Conservation (phyloP, 306 rosid genomes). For the Quercus bicolor region DNA sequence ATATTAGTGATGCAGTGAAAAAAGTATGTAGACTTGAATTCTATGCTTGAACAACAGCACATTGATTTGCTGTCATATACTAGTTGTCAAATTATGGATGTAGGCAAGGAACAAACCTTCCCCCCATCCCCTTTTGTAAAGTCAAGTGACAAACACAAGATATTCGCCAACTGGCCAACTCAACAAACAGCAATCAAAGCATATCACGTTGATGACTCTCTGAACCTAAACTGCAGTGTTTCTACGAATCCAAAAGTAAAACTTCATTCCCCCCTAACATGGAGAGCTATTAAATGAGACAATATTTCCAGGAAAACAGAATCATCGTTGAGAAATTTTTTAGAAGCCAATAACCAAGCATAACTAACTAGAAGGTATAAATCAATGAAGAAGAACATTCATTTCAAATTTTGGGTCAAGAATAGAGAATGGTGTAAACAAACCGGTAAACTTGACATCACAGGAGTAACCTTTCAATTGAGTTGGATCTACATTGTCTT, state of each 20-base stretch:
- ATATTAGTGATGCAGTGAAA: background rate
- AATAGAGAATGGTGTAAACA: slow-evolving; percentile 1
- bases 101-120: background rate
- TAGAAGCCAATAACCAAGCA: background rate
- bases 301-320: background rate
- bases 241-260: background rate
- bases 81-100: background rate
- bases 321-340: background rate
- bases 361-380: background rate
- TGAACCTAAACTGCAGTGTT: background rate
- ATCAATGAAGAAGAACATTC: background rate
- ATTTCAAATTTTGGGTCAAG: background rate
- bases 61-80: background rate
- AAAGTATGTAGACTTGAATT: background rate
- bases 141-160: background rate
- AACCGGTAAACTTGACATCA: slow-evolving; percentile 73
- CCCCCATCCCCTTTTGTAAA: background rate
- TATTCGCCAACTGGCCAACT: background rate
- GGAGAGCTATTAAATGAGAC: background rate
- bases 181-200: background rate
- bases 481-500: slow-evolving; percentile 54
- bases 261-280: background rate
- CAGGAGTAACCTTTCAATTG: slow-evolving; percentile 56
- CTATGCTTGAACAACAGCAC: background rate
- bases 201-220: background rate